Evolutionary conservation across 257 asterid species (phyloP), one percentile per base, ranked within the genome.

Genomic region (Solanum sitiens): DNA sequence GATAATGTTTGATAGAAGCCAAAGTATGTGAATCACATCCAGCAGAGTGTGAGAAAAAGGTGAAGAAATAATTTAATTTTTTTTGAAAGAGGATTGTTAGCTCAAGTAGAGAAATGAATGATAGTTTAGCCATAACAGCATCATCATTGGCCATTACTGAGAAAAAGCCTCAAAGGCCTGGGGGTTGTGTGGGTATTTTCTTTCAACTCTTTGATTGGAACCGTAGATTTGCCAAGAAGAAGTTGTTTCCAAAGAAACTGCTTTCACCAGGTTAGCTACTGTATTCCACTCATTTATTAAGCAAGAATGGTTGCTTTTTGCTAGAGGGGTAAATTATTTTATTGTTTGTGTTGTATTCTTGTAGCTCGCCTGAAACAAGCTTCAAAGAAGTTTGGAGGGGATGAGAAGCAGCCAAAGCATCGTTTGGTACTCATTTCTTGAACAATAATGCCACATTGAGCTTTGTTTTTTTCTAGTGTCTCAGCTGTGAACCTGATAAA

Each of bases 181-280:
- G 98, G 30, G 99, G 99, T 9, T 96, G 98, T 91, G 98, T 91
- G 30, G 99, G 99, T 77, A 92, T 96, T 91, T 95, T 97, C 92
- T 95, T 93, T 89, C 98, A 94, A 87, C 93, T 97, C 12, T 93
- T 97, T 89, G 99, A 95, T 88, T 97, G 99, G 99, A 97, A 95
- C 92, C 92, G 96, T 23, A 95, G 92, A 88, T 93, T 97, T 20
- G 95, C 98, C 4, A 97, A 93, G 90, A 96, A 96, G 93, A 95
- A 92, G 91, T 91, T 95, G 8, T 97, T 97, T 79, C 87, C 98
- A 45, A 97, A 90, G 94, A 97, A 94, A 93, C 88, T 96, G 90
- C 96, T 95, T 75, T 94, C 98, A 35, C 96, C 98, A 89, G 99
- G 99, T 96, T 85, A 18, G 91, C 90, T 25, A 42, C 21, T 20